Conservation (phyloP, 164 flowering plant genomes). For the Vitis rupestris region DNA sequence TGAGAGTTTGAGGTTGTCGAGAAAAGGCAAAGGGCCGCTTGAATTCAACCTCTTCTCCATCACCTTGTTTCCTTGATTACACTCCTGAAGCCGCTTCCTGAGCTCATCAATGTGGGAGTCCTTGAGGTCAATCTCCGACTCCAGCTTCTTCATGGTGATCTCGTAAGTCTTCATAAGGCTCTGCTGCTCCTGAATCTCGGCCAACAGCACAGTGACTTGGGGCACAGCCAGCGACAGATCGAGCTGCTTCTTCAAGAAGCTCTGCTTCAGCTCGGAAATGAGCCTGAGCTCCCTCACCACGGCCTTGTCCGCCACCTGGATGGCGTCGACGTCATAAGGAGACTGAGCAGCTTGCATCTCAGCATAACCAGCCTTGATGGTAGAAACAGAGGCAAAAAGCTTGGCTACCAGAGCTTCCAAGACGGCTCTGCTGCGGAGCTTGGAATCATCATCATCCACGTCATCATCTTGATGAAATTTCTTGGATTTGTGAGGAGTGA, state of each 20-base stretch:
- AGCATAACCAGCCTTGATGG: conserved; percentile 90
- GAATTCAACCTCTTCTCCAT: conserved; percentile 60
- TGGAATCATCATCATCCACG: conserved; percentile 23
- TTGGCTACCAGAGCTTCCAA: conserved; percentile 70
- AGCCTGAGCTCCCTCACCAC: conserved; percentile 62
- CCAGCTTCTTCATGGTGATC: conserved; percentile 62
- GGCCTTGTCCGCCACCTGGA: conserved; percentile 66
- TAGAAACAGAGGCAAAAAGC: conserved; percentile 71
- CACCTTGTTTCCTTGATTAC: conserved; percentile 25
- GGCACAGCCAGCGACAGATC: conserved; percentile 48
- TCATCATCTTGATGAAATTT: conserved; percentile 7
- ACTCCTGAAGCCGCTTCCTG: conserved; percentile 32
- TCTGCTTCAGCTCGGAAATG: conserved; percentile 69
- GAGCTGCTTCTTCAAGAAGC: conserved; percentile 57
- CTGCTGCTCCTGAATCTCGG: conserved; percentile 88
- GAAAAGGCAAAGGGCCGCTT: conserved; percentile 44
- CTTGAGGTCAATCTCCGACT: conserved; percentile 42
- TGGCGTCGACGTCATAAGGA: conserved; percentile 65
- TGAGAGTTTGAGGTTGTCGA: conserved; percentile 41
- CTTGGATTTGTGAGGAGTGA: conserved; percentile 29
- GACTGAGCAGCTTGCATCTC: conserved; percentile 86
- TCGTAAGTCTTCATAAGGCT: conserved; percentile 68
- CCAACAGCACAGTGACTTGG: conserved; percentile 59
- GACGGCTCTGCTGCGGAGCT: conserved; percentile 34
- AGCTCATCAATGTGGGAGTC: conserved; percentile 37